Evolutionary conservation across 768 basidiomycete species (phyloP).

Genomic region (Psilocybe cubensis): DNA sequence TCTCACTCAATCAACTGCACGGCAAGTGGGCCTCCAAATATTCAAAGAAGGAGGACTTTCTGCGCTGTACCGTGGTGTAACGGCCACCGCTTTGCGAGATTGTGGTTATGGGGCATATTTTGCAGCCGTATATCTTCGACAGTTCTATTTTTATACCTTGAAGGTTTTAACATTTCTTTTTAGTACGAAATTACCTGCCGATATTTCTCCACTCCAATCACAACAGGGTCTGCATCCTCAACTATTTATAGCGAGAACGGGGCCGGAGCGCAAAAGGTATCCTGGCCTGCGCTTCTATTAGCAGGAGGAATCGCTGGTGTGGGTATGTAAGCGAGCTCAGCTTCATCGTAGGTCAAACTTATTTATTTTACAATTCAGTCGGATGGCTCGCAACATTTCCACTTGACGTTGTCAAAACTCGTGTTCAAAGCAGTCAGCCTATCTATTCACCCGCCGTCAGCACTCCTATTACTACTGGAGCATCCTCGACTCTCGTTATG

Average conservation of each 20-base stretch:
- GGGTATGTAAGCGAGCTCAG: conserved; percentile 28
- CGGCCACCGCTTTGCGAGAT: conserved; percentile 77
- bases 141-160: neutral
- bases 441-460: conserved; percentile 10
- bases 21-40: conserved; percentile 59
- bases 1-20: conserved; percentile 48
- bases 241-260: conserved; percentile 46
- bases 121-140: conserved; percentile 56
- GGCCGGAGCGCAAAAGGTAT: conserved; percentile 33
- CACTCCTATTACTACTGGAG: neutral
- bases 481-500: neutral
- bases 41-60: conserved; percentile 56
- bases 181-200: conserved; percentile 72
- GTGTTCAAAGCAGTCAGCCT: conserved; percentile 65
- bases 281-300: conserved; percentile 63
- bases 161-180: neutral
- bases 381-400: conserved; percentile 88
- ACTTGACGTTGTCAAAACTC: conserved; percentile 88
- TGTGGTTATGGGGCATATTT: conserved; percentile 89
- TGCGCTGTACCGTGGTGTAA: conserved; percentile 79
- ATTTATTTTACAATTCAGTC: conserved; percentile 29
- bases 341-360: neutral
- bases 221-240: conserved; percentile 28
- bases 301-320: conserved; percentile 82
- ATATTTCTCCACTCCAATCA: conserved; percentile 37